A percentile compares a stretch with the other conserved stretches of the same genome.
Evolutionary conservation across 225 moss, liverwort and hornwort genomes (phyloP).

Genomic region (Physcomitrium patens): DNA sequence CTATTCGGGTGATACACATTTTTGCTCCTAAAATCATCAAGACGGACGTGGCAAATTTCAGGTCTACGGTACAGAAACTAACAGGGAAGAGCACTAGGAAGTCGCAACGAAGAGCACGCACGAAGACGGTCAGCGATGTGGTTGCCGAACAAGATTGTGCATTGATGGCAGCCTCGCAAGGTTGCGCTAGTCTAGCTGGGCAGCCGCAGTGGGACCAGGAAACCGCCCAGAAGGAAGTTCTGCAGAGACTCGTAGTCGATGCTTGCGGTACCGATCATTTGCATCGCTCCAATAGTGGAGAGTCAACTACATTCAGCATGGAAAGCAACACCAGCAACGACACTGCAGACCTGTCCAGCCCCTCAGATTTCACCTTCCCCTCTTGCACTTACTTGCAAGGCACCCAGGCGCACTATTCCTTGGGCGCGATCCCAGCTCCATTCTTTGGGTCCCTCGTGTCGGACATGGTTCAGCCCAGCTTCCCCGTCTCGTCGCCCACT

Average conservation of each 20-base stretch:
- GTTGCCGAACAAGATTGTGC: not conserved
- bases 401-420: constrained; percentile 29
- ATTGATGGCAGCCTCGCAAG: not conserved
- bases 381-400: constrained; percentile 18
- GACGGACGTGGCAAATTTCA: constrained; percentile 68
- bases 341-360: constrained; percentile 12
- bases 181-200: not conserved
- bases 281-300: constrained; percentile 29
- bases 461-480: constrained; percentile 26
- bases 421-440: constrained; percentile 45
- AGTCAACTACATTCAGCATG: constrained; percentile 37
- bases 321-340: constrained; percentile 33
- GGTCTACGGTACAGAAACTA: constrained; percentile 64
- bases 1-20: constrained; percentile 69
- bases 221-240: constrained; percentile 15
- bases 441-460: constrained; percentile 29
- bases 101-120: constrained; percentile 3
- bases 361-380: constrained; percentile 26
- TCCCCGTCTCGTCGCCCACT: not conserved
- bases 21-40: constrained; percentile 73
- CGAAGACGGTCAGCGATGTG: constrained; percentile 3
- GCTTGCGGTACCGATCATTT: constrained; percentile 15
- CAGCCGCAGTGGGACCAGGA: constrained; percentile 29
- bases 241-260: constrained; percentile 33
- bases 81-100: constrained; percentile 50